Conservation (phyloP, 495 filamentous ascomycete genomes). For the Aspergillus affinis region DNA sequence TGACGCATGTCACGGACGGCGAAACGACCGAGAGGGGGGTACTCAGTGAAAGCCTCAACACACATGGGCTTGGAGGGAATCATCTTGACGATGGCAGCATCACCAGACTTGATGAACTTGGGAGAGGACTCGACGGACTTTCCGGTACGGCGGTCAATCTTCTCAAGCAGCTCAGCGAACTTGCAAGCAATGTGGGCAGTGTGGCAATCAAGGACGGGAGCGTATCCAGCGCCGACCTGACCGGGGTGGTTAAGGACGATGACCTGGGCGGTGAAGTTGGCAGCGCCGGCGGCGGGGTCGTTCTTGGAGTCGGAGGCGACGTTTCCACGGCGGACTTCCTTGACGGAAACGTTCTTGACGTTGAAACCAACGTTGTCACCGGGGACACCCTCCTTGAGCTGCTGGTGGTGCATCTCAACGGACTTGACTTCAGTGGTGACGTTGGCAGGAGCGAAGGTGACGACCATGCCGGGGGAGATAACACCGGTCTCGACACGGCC, state of each 20-base stretch:
- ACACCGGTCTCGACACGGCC: slow-evolving; percentile 99
- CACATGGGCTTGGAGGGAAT: slow-evolving; percentile 99
- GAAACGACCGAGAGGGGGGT: slow-evolving; percentile 98
- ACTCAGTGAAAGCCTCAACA: slow-evolving; percentile 99
- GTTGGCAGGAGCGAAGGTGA: slow-evolving; percentile 82
- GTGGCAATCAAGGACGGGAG: slow-evolving; percentile 98
- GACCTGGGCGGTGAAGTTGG: slow-evolving; percentile 98
- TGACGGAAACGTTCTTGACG: slow-evolving; percentile 99
- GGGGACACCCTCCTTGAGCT: slow-evolving; percentile 92
- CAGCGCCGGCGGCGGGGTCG: slow-evolving; percentile 85
- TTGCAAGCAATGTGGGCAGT: slow-evolving; percentile 99
- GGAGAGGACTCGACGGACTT: slow-evolving; percentile 88
- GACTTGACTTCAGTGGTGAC: slow-evolving; percentile 99
- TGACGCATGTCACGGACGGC: slow-evolving; percentile 76
- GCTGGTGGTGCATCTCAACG: slow-evolving; percentile 99
- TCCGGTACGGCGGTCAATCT: slow-evolving; percentile 99
- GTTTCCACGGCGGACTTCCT: slow-evolving; percentile 99
- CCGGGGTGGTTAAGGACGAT: slow-evolving; percentile 99
- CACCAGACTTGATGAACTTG: slow-evolving; percentile 99
- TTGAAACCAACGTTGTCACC: slow-evolving; percentile 99
- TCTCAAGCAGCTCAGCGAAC: slow-evolving; percentile 97
- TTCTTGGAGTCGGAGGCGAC: slow-evolving; percentile 99
- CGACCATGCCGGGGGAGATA: slow-evolving; percentile 97
- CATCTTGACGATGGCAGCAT: slow-evolving; percentile 99
- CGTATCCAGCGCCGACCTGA: slow-evolving; percentile 98